Conservation (phyloP, 345 rosid species). For the Toxicodendron radicans region DNA sequence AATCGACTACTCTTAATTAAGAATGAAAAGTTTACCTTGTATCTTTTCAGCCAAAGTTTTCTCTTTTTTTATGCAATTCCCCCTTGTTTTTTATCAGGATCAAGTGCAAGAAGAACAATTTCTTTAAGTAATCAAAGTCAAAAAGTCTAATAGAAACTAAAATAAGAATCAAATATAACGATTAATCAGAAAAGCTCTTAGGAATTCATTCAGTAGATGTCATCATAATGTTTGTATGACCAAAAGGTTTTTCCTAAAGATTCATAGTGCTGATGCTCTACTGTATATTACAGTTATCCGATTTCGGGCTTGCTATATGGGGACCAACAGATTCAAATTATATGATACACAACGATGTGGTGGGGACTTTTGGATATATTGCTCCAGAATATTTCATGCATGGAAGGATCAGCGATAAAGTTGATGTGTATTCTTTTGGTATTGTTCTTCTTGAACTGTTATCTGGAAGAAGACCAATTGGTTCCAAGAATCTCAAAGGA, state of each 20-base stretch:
- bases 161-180: too few relatives aligned
- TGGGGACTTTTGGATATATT: constrained; percentile 60
- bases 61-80: too few relatives aligned
- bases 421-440: constrained; percentile 57
- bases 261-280: background rate
- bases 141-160: too few relatives aligned
- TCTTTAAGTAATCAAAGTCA: too few relatives aligned
- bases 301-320: constrained; percentile 59
- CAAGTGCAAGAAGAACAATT: too few relatives aligned
- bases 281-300: constrained; percentile 39
- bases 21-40: too few relatives aligned
- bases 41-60: too few relatives aligned
- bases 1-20: too few relatives aligned
- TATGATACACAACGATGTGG: constrained; percentile 31
- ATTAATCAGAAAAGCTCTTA: background rate
- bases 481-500: constrained; percentile 17
- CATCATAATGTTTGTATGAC: background rate
- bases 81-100: too few relatives aligned
- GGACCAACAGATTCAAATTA: constrained; percentile 37
- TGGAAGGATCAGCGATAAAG: constrained; percentile 48
- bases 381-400: constrained; percentile 63
- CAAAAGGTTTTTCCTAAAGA: background rate
- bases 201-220: background rate
- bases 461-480: constrained; percentile 48
- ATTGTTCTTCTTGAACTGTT: constrained; percentile 51